These are phyloP conservation scores for Teunomyces panamensis DNA, from an alignment of 805 yeast genomes.

Conservation along the genomic window DNA sequence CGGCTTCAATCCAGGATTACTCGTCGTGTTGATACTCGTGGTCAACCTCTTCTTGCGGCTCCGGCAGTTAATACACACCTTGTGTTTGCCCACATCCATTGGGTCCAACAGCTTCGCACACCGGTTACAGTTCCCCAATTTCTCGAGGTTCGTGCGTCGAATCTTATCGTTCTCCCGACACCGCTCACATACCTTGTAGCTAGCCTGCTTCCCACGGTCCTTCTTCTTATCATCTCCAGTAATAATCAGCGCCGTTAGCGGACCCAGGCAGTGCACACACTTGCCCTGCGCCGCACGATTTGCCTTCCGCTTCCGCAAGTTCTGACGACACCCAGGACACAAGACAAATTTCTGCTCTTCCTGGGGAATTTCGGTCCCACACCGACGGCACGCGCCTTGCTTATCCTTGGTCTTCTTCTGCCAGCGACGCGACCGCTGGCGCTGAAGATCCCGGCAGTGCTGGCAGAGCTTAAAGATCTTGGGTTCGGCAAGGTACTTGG, in stretches of 20 bases:
- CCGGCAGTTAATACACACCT: slow-evolving; percentile 56
- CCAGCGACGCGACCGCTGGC: slow-evolving; percentile 64
- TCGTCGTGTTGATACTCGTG: slow-evolving; percentile 10
- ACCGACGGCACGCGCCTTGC: slow-evolving; percentile 61
- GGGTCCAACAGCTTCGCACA: slow-evolving; percentile 52
- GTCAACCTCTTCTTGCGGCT: slow-evolving; percentile 46
- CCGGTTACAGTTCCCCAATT: slow-evolving; percentile 58
- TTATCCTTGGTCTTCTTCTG: slow-evolving; percentile 58
- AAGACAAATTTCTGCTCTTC: slow-evolving; percentile 53
- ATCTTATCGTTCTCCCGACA: slow-evolving; percentile 62
- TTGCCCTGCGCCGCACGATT: slow-evolving; percentile 59
- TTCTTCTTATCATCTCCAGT: slow-evolving; percentile 24
- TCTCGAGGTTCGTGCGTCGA: slow-evolving; percentile 54
- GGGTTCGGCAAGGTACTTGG: slow-evolving; percentile 33
- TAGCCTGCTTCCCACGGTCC: slow-evolving; percentile 21
- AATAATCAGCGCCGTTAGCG: slow-evolving; percentile 41
- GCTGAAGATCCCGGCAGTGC: slow-evolving; percentile 62
- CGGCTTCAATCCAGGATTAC: slow-evolving; percentile 5
- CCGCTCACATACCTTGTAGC: slow-evolving; percentile 61
- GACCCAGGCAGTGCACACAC: slow-evolving; percentile 69
- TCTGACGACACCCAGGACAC: slow-evolving; percentile 58
- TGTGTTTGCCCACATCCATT: slow-evolving; percentile 48
- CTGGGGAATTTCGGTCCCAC: slow-evolving; percentile 53
- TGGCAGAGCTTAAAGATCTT: slow-evolving; percentile 55
- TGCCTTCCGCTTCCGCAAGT: slow-evolving; percentile 53